phyloP scores from a whole-genome alignment of 1,284 basidiomycete species.

The Boletellus dicymbophilus region DNA sequence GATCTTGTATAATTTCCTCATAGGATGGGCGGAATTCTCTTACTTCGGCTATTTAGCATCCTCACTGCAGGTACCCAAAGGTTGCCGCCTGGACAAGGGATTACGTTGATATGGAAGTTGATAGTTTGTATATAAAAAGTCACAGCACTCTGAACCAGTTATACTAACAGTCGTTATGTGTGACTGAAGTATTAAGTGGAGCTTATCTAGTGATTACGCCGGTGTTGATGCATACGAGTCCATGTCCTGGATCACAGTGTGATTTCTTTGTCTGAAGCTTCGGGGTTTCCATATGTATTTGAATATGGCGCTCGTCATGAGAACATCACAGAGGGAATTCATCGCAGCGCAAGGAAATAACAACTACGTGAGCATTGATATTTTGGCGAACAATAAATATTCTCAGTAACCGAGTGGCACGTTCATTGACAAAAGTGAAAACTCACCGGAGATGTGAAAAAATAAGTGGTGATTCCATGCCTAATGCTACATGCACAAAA shows the following conservation, averaged over 20 bases:
- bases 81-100: background rate
- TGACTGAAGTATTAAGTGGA: background rate
- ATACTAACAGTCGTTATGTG: no score
- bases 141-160: background rate
- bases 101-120: no score
- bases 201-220: conserved; percentile 16
- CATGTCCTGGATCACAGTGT: conserved; percentile 12
- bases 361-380: no score
- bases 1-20: no score
- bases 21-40: background rate
- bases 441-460: no score
- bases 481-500: no score
- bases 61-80: background rate
- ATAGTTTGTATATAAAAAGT: no score
- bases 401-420: no score
- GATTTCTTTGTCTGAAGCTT: conserved; percentile 11
- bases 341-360: background rate
- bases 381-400: no score
- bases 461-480: no score
- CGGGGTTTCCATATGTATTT: conserved; percentile 17
- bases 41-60: background rate
- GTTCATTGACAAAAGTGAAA: background rate
- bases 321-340: background rate
- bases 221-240: conserved; percentile 16
- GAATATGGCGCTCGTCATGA: conserved; percentile 11